Evolutionary conservation across 805 yeast genomes (phyloP), one percentile per base, ranked within the genome.

Genomic region (Teunomyces barrocoloradensis): DNA sequence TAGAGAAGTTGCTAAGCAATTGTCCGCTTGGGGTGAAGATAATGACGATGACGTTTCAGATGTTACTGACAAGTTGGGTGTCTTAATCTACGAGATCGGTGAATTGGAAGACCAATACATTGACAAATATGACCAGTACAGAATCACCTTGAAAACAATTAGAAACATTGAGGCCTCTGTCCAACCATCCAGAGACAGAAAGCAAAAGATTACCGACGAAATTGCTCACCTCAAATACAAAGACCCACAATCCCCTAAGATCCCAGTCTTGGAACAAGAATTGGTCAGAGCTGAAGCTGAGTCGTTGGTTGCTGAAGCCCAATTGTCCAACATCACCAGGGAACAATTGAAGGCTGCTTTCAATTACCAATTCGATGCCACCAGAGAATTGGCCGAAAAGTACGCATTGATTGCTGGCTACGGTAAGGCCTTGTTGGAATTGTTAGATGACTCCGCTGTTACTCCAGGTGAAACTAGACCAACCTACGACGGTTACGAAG

Each of bases 391-490:
- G 64, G 84, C 95, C 53, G 95, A 88, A 74, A 88, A 87, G 71
- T 78, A 84, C 57, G 92, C 94, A 47, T 75, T 88, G 60, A 85
- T 89, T 69, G 92, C 95, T 45, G 92, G 94, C 52, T 87, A 88
- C 75, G 96, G 96, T 72, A 87, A 87, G 74, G 94, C 92, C 28
- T 70, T 88, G 49, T 76, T 88, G 63, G 92, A 87, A 72, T 78
- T 88, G 64, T 77, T 88, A 64, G 95, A 87, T 63, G 94, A 87
- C 62, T 73, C 89, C 53, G 87, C 94, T 52, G 92, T 87, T 44
- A 86, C 92, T 50, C 96, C 96, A 50, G 96, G 96, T 77, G 96
- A 87, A 74, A 86, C 92, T 42, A 85, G 94, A 81, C 86, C 91
- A 35, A 86, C 91, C 49, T 87, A 87, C 66, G 95, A 87, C 60